These are phyloP conservation scores for Scytalidium sp. DNA, from an alignment of 2,329 filamentous ascomycete species.

Conservation along the genomic window DNA sequence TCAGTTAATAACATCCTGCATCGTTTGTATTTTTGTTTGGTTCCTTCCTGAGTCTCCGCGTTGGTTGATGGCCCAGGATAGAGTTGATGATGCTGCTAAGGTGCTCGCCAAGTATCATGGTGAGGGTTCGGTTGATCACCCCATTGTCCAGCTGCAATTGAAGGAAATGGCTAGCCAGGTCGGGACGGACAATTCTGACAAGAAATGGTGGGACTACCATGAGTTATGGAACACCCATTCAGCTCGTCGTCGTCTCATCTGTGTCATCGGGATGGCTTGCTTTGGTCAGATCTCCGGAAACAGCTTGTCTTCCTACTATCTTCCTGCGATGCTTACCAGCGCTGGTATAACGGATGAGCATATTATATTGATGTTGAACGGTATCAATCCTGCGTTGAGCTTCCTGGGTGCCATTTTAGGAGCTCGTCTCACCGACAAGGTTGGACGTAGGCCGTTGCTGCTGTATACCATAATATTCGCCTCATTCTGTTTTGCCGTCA, in stretches of 20 bases:
- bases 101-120: conserved; percentile 58
- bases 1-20: conserved; percentile 20
- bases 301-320: conserved; percentile 18
- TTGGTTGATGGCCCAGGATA: conserved; percentile 54
- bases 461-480: conserved; percentile 44
- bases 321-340: conserved; percentile 19
- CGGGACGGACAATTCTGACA: conserved; percentile 22
- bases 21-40: conserved; percentile 33
- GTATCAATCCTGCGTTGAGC: conserved; percentile 18
- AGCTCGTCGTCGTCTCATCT: conserved; percentile 23
- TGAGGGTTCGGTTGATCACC: conserved; percentile 30
- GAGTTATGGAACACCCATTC: conserved; percentile 22
- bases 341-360: conserved; percentile 32
- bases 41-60: conserved; percentile 55
- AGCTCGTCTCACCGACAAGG: conserved; percentile 17
- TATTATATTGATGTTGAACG: conserved; percentile 40
- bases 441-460: conserved; percentile 35
- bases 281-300: conserved; percentile 34
- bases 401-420: conserved; percentile 33
- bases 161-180: conserved; percentile 26
- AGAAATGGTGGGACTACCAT: conserved; percentile 29
- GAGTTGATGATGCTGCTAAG: conserved; percentile 50
- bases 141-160: conserved; percentile 26
- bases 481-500: conserved; percentile 44
- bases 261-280: conserved; percentile 27